phyloP scores from a whole-genome alignment of 139 green algal species.

The Marvania coccoides region DNA sequence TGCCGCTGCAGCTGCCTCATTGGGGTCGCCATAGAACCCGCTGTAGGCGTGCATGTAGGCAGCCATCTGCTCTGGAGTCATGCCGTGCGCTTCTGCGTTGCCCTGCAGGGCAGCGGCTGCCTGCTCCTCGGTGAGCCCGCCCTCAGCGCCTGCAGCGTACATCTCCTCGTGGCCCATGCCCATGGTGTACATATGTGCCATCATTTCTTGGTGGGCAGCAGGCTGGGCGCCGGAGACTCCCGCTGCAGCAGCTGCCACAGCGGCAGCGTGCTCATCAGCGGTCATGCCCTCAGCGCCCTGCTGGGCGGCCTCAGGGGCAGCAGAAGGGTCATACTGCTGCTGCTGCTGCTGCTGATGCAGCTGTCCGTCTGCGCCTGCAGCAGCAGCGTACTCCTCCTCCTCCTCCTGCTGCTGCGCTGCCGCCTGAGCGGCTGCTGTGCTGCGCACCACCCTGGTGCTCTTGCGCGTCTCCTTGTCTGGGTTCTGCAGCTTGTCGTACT shows the following conservation, averaged over 20 bases:
- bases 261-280: neutral
- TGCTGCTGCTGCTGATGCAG: neutral
- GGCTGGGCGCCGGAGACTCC: neutral
- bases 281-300: neutral
- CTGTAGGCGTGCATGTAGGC: neutral
- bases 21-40: neutral
- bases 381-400: no score
- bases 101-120: neutral
- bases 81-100: neutral
- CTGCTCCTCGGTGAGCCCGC: neutral
- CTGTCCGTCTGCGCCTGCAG: neutral
- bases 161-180: neutral
- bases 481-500: constrained; percentile 16
- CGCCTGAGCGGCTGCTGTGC: no score
- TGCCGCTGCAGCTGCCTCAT: neutral
- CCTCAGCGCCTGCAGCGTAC: neutral
- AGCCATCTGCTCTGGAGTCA: neutral
- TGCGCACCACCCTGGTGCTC: no score
- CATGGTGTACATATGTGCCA: neutral
- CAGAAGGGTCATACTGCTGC: neutral
- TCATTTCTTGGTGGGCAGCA: neutral
- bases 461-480: neutral
- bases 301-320: neutral
- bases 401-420: no score
- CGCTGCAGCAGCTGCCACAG: neutral